Conservation (phyloP, 2,329 filamentous ascomycete species). For the Trichoderma lentiforme region DNA sequence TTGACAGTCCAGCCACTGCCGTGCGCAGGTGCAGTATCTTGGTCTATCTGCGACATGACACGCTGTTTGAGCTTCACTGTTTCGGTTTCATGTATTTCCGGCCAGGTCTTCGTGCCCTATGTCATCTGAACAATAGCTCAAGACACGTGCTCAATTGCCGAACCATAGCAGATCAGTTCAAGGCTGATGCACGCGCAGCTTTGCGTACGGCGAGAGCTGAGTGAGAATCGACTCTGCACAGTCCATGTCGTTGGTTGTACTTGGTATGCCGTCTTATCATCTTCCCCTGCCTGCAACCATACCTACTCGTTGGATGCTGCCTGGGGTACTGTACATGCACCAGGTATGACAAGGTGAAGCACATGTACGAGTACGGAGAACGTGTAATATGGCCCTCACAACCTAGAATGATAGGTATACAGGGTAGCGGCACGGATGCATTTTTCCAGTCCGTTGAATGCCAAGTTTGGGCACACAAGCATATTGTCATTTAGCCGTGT, state of each 20-base stretch:
- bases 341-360: background rate
- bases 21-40: background rate
- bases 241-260: background rate
- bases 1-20: background rate
- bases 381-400: background rate
- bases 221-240: background rate
- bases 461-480: background rate
- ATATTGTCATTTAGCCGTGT: background rate
- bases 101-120: background rate
- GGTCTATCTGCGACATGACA: slow-evolving; percentile 2
- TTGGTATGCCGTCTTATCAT: background rate
- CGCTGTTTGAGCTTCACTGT: background rate
- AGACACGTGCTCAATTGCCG: slow-evolving; percentile 7
- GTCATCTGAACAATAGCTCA: background rate
- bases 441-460: background rate
- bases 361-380: background rate
- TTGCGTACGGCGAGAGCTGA: background rate
- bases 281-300: background rate
- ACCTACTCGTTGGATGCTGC: background rate
- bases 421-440: background rate
- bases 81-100: slow-evolving; percentile 1
- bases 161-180: background rate
- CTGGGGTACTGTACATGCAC: background rate
- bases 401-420: background rate
- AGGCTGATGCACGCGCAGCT: background rate